Conservation (phyloP, 2,329 filamentous ascomycete species). For the Falciphora oryzae region DNA sequence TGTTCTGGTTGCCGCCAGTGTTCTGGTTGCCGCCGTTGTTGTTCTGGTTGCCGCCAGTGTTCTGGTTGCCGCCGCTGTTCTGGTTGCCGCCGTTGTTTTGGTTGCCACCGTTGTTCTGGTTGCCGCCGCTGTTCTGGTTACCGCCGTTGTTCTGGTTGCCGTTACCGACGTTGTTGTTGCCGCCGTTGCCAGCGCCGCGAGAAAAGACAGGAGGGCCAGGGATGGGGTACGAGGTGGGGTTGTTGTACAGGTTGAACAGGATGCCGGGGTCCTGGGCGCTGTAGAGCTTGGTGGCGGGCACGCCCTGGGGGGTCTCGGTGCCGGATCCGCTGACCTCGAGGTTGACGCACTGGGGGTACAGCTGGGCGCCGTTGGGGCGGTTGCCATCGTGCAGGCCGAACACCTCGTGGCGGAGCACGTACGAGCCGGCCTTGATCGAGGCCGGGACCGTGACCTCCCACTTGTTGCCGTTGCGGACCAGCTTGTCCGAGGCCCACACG, state of each 20-base stretch:
- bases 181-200: background rate
- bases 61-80: background rate
- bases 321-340: conserved; percentile 21
- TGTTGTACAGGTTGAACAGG: conserved; percentile 34
- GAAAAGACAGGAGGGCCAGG: conserved; percentile 1
- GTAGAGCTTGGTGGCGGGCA: conserved; percentile 25
- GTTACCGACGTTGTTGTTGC: no score
- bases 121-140: no score
- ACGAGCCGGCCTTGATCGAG: conserved; percentile 21
- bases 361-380: conserved; percentile 20
- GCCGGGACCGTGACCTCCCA: conserved; percentile 27
- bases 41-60: no score
- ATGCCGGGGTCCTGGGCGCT: conserved; percentile 34
- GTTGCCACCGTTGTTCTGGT: background rate
- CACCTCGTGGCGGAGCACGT: conserved; percentile 38
- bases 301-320: conserved; percentile 14
- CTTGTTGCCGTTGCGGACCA: conserved; percentile 44
- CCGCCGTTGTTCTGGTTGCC: background rate
- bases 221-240: conserved; percentile 7
- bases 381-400: conserved; percentile 36
- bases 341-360: conserved; percentile 27
- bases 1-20: background rate
- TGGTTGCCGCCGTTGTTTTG: background rate
- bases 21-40: background rate
- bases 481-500: conserved; percentile 32